Evolutionary conservation across 768 basidiomycete species (phyloP).

Genomic region (Russula olivacea): DNA sequence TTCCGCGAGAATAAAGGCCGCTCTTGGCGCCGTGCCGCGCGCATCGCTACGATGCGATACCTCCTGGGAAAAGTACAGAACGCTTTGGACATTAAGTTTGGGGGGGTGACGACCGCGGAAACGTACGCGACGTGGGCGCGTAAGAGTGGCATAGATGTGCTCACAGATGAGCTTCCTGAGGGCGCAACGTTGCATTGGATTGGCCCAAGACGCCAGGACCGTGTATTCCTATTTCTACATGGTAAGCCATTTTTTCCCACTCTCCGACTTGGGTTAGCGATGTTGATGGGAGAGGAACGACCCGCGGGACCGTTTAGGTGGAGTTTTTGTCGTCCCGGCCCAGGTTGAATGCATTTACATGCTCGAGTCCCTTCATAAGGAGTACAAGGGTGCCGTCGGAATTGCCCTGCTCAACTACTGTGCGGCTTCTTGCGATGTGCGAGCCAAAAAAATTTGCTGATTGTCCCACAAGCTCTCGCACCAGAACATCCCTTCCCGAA

Average conservation of each 20-base stretch:
- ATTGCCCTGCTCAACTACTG: conserved; percentile 9
- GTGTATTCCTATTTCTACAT: conserved; percentile 8
- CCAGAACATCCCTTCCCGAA: background rate
- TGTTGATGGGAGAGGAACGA: background rate
- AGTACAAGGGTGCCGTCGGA: conserved; percentile 4
- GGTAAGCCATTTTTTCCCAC: background rate
- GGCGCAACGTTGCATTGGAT: conserved; percentile 16
- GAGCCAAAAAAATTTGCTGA: background rate
- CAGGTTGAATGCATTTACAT: background rate
- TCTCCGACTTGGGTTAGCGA: too few relatives aligned
- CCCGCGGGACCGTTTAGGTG: background rate
- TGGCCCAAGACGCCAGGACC: conserved; percentile 3
- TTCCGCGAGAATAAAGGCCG: conserved; percentile 12
- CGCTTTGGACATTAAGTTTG: background rate
- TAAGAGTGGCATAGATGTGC: background rate
- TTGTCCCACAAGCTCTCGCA: background rate
- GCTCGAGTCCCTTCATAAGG: conserved; percentile 5
- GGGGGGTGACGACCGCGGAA: background rate
- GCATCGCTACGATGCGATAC: background rate
- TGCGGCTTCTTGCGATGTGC: background rate
- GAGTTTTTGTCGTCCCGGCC: conserved; percentile 1
- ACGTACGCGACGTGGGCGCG: background rate
- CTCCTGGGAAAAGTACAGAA: background rate
- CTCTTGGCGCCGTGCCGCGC: conserved; percentile 3
- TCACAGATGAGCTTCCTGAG: conserved; percentile 6